Base-by-base conservation (phyloP, 306 rosid genomes). In the Inga laurina region DNA sequence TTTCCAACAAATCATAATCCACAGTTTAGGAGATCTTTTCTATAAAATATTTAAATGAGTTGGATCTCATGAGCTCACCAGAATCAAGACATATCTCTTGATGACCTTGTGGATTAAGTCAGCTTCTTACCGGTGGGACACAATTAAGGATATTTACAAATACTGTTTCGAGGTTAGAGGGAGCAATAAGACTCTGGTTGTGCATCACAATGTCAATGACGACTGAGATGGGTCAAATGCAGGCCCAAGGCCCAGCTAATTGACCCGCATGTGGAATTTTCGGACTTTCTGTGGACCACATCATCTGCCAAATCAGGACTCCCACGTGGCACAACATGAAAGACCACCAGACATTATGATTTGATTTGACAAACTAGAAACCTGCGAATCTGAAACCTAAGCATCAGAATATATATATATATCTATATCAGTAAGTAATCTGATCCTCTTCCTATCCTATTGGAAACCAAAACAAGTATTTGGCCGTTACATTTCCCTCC, bases 401-500 rank as follows among this genome's bases (percentile, higher is more conserved):
- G 27, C 13, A 65, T n/a, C 12, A 21, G 64, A 56, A 56, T 57
- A 39, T 39, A 0, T 5, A 37, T 5, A 35, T 5, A 27, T 27
- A 27, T 27, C 0, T 37, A 39, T 39, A 57, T 8, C 3, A 1
- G 10, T 2, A 18, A 52, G 19, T 52, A 52, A 72, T 76, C 44
- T 61, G 85, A 85, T 79, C 44, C 65, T 82, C 19, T 34, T 57
- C 22, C 54, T 54, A 46, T 65, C 66, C 34, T 8, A 22, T 22
- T 19, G 51, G 10, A 61, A 76, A 39, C 46, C 41, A 32, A 72
- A 46, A 51, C 69, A 77, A 77, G 59, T 75, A 83, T 59, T 57
- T 72, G 78, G 87, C 90, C 69, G 87, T 88, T 86, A 85, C 90
- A 79, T 24, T 91, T 88, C 88, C 88, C 94, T 90, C 97, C 99